Conservation (phyloP, 2,329 filamentous ascomycete genomes). For the Chrysosporium keratinophilum region DNA sequence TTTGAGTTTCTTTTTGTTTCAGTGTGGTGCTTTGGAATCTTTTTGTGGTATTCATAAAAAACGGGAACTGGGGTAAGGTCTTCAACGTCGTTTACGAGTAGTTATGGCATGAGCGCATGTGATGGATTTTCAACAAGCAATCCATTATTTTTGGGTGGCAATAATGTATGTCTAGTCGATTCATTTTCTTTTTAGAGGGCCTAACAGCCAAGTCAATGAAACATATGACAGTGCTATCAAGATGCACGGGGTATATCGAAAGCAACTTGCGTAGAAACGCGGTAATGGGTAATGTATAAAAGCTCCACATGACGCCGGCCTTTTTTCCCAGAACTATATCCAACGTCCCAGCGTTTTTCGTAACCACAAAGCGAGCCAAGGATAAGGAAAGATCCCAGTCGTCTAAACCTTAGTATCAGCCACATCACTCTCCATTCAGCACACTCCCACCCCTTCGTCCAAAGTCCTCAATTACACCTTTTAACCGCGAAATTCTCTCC, state of each 20-base stretch:
- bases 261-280: no score
- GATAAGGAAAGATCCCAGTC: background rate
- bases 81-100: constrained; percentile 18
- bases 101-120: constrained; percentile 13
- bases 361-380: no score
- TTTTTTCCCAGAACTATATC: background rate
- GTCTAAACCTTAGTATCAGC: background rate
- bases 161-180: background rate
- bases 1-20: constrained; percentile 2
- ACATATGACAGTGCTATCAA: background rate
- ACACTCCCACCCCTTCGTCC: constrained; percentile 22
- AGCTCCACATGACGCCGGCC: background rate
- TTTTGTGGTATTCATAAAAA: constrained; percentile 10
- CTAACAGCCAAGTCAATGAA: background rate
- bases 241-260: background rate
- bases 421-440: constrained; percentile 2
- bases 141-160: constrained; percentile 16
- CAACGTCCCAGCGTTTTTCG: no score
- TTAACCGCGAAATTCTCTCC: constrained; percentile 31
- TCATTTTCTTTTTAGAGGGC: background rate
- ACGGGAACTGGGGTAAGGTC: constrained; percentile 13
- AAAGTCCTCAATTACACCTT: constrained; percentile 34
- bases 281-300: no score
- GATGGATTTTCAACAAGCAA: constrained; percentile 20
- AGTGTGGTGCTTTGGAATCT: background rate